Base-by-base conservation (phyloP, 495 filamentous ascomycete species). In the Aspergillus biplanus region DNA sequence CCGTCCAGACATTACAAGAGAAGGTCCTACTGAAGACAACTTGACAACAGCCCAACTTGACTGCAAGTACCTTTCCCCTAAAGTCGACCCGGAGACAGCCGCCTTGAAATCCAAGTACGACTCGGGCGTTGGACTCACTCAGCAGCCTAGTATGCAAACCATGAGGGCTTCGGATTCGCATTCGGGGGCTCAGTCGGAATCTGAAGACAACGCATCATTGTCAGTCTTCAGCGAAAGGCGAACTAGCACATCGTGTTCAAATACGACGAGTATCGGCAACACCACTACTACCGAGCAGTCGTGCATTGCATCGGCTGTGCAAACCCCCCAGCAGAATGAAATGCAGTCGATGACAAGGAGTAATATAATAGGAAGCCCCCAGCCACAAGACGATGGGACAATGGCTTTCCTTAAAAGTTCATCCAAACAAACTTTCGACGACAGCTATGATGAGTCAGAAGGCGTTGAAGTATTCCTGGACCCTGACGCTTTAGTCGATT, bases 401-500 rank as follows among this genome's bases (percentile, higher is more conserved):
- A n/a, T 49, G 16, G 55, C 63, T 13, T 68, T 67, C 52, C 61
- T 68, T 0, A n/a, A 13, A 6, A 63, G 55, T 13, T 37, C 52
- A 6, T 42, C 47, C 9, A 42, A 59, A 7, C 46, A 18, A 4
- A 27, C 48, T 6, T 31, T 50, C 16, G 15, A 48, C 6, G 42
- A 33, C 7, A 13, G 33, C 6, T 42, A 56, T 4, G 31, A 58
- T 6, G 49, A n/a, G 21, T 33, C 50, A 6, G 52, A 64, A 57
- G 59, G 65, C 37, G 48, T 65, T 1, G 67, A 71, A 49, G 67
- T 67, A 0, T 71, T 69, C 47, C 50, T 71, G n/a, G 64, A 63
- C 33, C 62, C 69, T 6, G 64, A 69, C 11, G 49, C 47, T 0
- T 37, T 58, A 18, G 21, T 56, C 3, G 55, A 49, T 33, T 57